Base-by-base conservation (phyloP, 345 rosid species). In the Arabis alpina region DNA sequence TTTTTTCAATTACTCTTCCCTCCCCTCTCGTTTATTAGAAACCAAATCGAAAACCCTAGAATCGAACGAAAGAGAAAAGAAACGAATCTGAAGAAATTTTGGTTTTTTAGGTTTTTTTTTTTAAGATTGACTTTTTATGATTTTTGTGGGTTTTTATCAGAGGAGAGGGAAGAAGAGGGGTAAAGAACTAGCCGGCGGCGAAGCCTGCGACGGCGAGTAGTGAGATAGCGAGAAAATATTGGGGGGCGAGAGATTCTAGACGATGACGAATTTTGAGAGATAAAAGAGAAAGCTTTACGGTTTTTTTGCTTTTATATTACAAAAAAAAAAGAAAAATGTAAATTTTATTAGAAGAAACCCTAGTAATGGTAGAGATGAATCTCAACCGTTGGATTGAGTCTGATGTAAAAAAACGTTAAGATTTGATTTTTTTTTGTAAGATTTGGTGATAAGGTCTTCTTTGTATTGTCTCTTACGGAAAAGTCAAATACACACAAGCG, bases 21-120 rank as follows among this genome's bases (percentile, higher is more conserved):
- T 86, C 94, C 86, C 91, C 96, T 88, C 96, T 79, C 77, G 74
- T 86, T 82, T 8, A 82, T 79, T 73, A 76, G 58, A 58, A 76
- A 76, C 19, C 25, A 39, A 76, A 76, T 30, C 69, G 51, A 75
- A 77, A 81, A 39, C 75, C 76, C 73, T 76, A 76, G 52, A 68
- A 54, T 58, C 40, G 37, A 28, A 28, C 32, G 32, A 73, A 30
- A 53, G 13, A 59, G 49, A 23, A 13, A 40, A 28, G 43, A 60
- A 65, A 19, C 48, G 47, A 66, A 74, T 34, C 66, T 30, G 9
- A 47, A 50, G 43, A 4, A 23, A n/a, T 28, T 58, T 36, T 54
- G 4, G 7, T 61, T 16, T 42, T 42, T 60, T 70, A 3, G 53
- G 24, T 45, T 80, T 79, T 36, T 62, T 57, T 53, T 60, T 48